Percentiles rank a stretch among this genome's conserved stretches.
These are phyloP conservation scores for Coprinopsis marcescibilis DNA, from an alignment of 768 basidiomycete species.

Conservation along the genomic window DNA sequence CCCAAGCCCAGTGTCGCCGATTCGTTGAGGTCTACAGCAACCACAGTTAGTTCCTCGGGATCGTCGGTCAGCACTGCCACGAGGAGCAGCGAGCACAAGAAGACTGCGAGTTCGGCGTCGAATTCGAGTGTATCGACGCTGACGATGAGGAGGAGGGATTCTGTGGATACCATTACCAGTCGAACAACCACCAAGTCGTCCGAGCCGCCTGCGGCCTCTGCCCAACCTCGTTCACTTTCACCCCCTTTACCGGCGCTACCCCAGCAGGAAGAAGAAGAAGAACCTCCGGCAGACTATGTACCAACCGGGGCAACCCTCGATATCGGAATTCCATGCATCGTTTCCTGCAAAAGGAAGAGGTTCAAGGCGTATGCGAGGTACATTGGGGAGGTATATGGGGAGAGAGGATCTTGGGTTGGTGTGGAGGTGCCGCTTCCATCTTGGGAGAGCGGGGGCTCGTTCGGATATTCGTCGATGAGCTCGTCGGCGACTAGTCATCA, in stretches of 20 bases:
- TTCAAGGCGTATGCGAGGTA: conserved; percentile 87
- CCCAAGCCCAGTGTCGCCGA: not conserved
- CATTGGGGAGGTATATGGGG: conserved; percentile 81
- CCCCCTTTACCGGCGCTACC: conserved; percentile 11
- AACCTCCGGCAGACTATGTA: conserved; percentile 8
- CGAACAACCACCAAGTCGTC: not conserved
- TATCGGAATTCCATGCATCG: conserved; percentile 87
- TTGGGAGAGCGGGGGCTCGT: conserved; percentile 32
- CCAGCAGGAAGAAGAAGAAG: conserved; percentile 14
- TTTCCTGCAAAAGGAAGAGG: conserved; percentile 73
- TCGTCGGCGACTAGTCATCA: not conserved
- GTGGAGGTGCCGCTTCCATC: conserved; percentile 72
- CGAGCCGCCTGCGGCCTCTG: not conserved
- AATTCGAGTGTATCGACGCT: conserved; percentile 36
- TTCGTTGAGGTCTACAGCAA: too few relatives aligned
- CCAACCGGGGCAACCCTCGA: conserved; percentile 71
- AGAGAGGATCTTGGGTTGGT: conserved; percentile 83
- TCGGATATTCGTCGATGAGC: conserved; percentile 21
- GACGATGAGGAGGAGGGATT: conserved; percentile 36
- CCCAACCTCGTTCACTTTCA: conserved; percentile 3
- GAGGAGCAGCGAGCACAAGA: conserved; percentile 31
- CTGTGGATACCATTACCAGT: conserved; percentile 39
- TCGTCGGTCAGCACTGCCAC: not conserved
- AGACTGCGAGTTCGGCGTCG: conserved; percentile 39
- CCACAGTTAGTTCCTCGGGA: not conserved